Conservation (phyloP, 192 early-diverging fungal genomes). For the Coemansia sp. region DNA sequence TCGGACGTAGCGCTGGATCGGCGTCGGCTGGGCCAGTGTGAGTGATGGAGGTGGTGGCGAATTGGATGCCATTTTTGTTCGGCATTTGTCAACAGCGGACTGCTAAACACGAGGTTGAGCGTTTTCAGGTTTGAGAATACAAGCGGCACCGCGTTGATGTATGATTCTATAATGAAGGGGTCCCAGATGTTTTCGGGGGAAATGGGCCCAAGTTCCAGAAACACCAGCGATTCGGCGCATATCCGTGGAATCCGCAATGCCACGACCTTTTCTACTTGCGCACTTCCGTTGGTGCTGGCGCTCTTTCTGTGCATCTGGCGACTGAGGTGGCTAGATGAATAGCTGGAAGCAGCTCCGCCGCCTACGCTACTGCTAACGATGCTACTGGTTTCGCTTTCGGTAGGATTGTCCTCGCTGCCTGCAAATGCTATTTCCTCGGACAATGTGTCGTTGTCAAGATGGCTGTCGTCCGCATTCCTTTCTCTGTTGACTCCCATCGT, state of each 20-base stretch:
- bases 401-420: not conserved
- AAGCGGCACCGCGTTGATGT: not conserved
- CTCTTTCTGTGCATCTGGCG: not conserved
- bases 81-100: not conserved
- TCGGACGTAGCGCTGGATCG: not conserved
- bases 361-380: not conserved
- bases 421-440: not conserved
- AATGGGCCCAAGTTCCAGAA: constrained; percentile 38
- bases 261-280: not conserved
- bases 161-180: constrained; percentile 11
- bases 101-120: constrained; percentile 24
- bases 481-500: not conserved
- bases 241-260: constrained; percentile 13
- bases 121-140: constrained; percentile 23
- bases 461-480: not conserved
- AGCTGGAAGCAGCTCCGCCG: not conserved
- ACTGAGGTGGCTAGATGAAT: not conserved
- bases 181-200: constrained; percentile 30
- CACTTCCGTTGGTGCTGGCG: not conserved
- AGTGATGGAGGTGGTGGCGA: not conserved
- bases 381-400: not conserved
- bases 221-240: constrained; percentile 16
- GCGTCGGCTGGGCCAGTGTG: not conserved
- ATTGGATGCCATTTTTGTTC: not conserved
- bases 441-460: not conserved